phyloP scores from a whole-genome alignment of 2,329 filamentous ascomycete genomes.

The Aspergillus nomiae region DNA sequence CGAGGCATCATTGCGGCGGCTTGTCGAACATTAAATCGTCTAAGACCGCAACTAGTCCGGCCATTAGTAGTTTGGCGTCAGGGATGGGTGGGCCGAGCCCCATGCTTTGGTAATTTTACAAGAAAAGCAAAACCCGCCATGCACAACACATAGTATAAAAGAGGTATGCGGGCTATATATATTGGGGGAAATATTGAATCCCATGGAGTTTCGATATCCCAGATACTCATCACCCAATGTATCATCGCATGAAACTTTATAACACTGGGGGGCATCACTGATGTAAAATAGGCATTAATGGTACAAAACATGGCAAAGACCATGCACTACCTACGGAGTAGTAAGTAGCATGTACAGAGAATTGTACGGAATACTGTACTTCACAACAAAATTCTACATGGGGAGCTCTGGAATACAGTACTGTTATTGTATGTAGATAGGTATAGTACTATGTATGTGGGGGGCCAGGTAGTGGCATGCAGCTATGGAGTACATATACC shows the following conservation, averaged over 20 bases:
- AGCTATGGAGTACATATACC: too few relatives aligned
- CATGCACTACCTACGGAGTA: neutral
- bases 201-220: neutral
- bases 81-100: neutral
- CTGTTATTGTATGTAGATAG: too few relatives aligned
- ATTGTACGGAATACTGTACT: neutral
- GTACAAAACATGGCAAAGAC: neutral
- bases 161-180: neutral
- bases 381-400: too few relatives aligned
- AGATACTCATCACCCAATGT: neutral
- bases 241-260: neutral
- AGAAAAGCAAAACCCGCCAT: neutral
- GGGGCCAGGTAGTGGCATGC: too few relatives aligned
- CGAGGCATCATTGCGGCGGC: neutral
- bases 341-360: neutral
- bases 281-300: neutral
- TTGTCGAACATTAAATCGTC: neutral
- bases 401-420: too few relatives aligned
- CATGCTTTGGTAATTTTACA: neutral
- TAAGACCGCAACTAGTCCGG: neutral
- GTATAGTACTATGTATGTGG: too few relatives aligned
- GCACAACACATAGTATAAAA: neutral
- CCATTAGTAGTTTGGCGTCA: neutral
- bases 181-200: neutral
- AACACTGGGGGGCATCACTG: neutral